Evolutionary conservation across 1,139 yeast species (phyloP).

Genomic region (Scheffersomyces quercinus): DNA sequence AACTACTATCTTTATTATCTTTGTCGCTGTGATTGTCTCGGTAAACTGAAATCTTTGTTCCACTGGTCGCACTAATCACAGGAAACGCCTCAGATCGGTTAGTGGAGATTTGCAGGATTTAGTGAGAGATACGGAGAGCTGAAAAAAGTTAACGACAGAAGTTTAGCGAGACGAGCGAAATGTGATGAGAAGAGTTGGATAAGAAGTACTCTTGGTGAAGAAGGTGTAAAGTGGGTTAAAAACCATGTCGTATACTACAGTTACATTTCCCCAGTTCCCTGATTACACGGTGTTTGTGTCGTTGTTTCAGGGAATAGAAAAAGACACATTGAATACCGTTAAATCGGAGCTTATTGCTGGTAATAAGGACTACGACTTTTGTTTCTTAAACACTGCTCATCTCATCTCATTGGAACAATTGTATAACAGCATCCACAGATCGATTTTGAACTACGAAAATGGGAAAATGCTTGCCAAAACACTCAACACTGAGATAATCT

Average conservation of each 20-base stretch:
- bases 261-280: conserved; percentile 37
- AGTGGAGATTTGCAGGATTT: too few relatives aligned
- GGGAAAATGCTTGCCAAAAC: conserved; percentile 40
- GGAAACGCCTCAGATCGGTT: too few relatives aligned
- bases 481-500: conserved; percentile 43
- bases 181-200: too few relatives aligned
- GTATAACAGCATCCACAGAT: conserved; percentile 32
- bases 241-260: background rate
- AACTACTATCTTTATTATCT: too few relatives aligned
- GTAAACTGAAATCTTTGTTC: too few relatives aligned
- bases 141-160: too few relatives aligned
- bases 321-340: conserved; percentile 22
- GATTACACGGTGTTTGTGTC: conserved; percentile 24
- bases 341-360: conserved; percentile 31
- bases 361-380: conserved; percentile 37
- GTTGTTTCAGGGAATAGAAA: conserved; percentile 21
- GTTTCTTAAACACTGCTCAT: conserved; percentile 40
- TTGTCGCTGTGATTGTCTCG: too few relatives aligned
- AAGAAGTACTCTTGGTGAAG: too few relatives aligned
- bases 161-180: too few relatives aligned
- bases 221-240: too few relatives aligned
- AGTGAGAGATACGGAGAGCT: too few relatives aligned
- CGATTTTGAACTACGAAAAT: conserved; percentile 29
- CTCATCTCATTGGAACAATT: conserved; percentile 41
- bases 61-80: too few relatives aligned